phyloP scores from a whole-genome alignment of 305 asterid genomes.

The Fraxinus platypoda region DNA sequence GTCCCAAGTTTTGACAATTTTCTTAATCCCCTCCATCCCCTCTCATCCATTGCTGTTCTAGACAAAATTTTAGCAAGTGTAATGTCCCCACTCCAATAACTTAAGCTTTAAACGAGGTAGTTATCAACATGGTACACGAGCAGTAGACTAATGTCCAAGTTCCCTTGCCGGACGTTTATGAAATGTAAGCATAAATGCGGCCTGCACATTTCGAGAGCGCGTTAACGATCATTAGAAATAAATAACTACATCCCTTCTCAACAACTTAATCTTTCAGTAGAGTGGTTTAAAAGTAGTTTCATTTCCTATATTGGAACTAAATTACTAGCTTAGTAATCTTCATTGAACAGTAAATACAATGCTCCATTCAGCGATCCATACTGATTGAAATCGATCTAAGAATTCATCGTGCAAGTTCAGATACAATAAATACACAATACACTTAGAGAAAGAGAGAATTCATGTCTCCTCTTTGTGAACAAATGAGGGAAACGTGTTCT shows the following conservation, averaged over 20 bases:
- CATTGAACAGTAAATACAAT: background rate
- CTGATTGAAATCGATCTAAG: background rate
- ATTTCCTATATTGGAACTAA: background rate
- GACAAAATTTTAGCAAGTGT: background rate
- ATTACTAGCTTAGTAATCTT: background rate
- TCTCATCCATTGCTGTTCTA: background rate
- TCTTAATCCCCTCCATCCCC: background rate
- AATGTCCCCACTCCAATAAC: background rate
- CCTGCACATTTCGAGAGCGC: background rate
- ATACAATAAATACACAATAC: background rate
- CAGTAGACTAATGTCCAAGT: background rate
- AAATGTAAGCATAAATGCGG: background rate
- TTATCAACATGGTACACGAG: background rate
- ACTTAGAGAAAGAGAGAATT: conserved; percentile 10
- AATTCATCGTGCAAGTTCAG: background rate
- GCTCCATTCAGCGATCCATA: conserved; percentile 3
- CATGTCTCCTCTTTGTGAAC: conserved; percentile 39
- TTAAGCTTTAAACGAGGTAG: background rate
- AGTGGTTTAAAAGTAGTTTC: background rate
- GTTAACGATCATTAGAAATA: background rate
- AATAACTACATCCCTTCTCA: background rate
- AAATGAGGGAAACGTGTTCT: conserved; percentile 33
- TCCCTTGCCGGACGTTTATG: background rate
- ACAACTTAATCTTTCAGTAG: background rate
- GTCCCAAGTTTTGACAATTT: background rate